A percentile compares a stretch with the other conserved stretches of the same genome.
These are phyloP conservation scores for Naganishia kalamii DNA, from an alignment of 768 basidiomycete genomes.

Conservation along the genomic window DNA sequence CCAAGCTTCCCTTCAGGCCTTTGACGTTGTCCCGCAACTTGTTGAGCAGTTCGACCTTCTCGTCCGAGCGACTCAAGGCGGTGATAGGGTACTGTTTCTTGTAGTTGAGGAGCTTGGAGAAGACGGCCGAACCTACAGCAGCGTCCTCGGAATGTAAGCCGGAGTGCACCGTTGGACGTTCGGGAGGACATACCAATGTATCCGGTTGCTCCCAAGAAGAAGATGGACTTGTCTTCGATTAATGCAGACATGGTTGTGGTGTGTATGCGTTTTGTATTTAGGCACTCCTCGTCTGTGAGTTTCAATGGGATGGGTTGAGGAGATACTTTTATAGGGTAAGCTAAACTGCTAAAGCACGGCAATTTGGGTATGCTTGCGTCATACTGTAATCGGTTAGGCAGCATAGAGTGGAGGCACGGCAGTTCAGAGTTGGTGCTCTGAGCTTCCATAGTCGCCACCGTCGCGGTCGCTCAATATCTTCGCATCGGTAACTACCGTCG, in stretches of 20 bases:
- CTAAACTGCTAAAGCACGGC: no score
- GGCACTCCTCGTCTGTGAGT: background rate
- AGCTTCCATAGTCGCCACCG: no score
- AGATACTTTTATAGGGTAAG: no score
- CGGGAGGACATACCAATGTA: constrained; percentile 27
- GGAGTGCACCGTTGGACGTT: background rate
- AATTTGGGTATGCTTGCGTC: no score
- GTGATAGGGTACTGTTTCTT: constrained; percentile 28
- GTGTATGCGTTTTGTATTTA: background rate
- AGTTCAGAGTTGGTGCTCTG: no score
- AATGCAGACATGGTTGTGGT: constrained; percentile 10
- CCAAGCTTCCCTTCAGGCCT: constrained; percentile 31
- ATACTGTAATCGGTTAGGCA: no score
- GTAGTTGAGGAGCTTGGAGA: constrained; percentile 23
- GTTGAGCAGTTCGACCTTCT: constrained; percentile 33
- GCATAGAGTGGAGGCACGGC: no score
- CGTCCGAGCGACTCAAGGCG: constrained; percentile 29
- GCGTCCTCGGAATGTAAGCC: background rate
- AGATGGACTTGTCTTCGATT: constrained; percentile 27
- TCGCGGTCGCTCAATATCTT: no score
- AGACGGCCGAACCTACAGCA: constrained; percentile 20
- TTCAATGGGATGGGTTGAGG: no score
- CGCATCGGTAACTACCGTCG: no score
- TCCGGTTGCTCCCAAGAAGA: constrained; percentile 37
- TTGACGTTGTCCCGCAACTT: constrained; percentile 29